Percentiles rank a stretch among this genome's conserved stretches.
Evolutionary conservation across 2,329 filamentous ascomycete genomes (phyloP).

Genomic region (Cercospora berteroae): DNA sequence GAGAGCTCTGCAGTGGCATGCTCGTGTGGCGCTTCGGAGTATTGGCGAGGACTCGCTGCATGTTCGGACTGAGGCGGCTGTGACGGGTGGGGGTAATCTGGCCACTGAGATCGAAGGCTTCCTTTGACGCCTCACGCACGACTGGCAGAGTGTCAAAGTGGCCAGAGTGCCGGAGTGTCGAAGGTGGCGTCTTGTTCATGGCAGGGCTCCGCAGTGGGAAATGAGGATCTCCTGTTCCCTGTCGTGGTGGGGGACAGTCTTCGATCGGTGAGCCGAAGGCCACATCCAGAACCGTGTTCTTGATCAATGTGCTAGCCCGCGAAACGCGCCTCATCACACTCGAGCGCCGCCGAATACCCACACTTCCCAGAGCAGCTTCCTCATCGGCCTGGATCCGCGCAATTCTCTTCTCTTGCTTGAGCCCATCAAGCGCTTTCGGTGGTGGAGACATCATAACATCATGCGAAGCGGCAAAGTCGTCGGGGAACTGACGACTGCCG

Average conservation of each 20-base stretch:
- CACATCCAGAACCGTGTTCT: conserved; percentile 16
- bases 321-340: conserved; percentile 18
- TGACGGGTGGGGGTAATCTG: neutral
- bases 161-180: conserved; percentile 5
- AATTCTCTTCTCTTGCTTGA: conserved; percentile 18
- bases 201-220: neutral
- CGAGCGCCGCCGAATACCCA: conserved; percentile 20
- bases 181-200: neutral
- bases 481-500: conserved; percentile 9
- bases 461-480: conserved; percentile 9
- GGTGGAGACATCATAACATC: conserved; percentile 27
- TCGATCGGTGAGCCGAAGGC: conserved; percentile 9
- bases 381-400: conserved; percentile 15
- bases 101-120: neutral
- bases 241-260: neutral
- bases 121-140: conserved; percentile 22
- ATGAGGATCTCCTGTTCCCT: neutral
- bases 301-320: conserved; percentile 14
- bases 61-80: conserved; percentile 8
- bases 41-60: conserved; percentile 8
- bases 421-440: conserved; percentile 31
- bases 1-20: conserved; percentile 10
- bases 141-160: conserved; percentile 12
- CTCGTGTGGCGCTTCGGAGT: conserved; percentile 13
- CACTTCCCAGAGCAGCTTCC: conserved; percentile 21